Conservation (phyloP, 345 rosid genomes). For the Linum trigynum region DNA sequence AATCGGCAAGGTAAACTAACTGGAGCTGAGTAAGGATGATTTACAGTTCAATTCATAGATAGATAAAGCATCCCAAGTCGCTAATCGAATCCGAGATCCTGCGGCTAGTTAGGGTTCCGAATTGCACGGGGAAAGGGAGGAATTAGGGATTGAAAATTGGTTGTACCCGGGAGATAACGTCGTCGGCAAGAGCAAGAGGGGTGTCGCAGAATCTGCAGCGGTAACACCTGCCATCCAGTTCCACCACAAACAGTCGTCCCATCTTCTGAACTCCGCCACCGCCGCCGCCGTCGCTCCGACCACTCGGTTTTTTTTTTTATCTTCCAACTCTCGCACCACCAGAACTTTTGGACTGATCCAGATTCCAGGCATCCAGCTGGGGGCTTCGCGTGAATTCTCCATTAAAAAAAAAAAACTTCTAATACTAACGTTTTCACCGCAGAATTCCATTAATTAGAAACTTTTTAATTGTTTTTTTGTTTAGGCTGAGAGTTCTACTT, state of each 20-base stretch:
- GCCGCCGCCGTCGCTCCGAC: not conserved
- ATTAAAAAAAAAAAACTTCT: too few relatives aligned
- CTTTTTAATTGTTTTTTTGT: too few relatives aligned
- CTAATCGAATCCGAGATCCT: too few relatives aligned
- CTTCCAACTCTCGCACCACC: not conserved
- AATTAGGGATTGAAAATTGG: too few relatives aligned
- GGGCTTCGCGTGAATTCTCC: not conserved
- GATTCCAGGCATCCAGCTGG: not conserved
- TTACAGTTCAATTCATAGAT: too few relatives aligned
- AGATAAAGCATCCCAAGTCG: too few relatives aligned
- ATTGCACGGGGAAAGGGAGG: not conserved
- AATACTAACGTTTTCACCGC: too few relatives aligned
- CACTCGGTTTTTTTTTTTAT: not conserved
- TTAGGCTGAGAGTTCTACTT: too few relatives aligned
- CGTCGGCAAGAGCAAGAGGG: constrained; percentile 34
- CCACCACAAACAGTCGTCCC: constrained; percentile 35
- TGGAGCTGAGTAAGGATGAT: too few relatives aligned
- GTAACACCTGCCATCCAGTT: constrained; percentile 22
- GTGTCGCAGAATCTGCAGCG: constrained; percentile 32
- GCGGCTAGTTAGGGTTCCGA: too few relatives aligned
- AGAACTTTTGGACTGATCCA: not conserved
- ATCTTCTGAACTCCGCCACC: constrained; percentile 4
- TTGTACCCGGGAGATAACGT: constrained; percentile 29
- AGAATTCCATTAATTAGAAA: too few relatives aligned
- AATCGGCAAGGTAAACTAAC: too few relatives aligned